Conservation (phyloP, 2,329 filamentous ascomycete genomes). For the Aureobasidium sp. region DNA sequence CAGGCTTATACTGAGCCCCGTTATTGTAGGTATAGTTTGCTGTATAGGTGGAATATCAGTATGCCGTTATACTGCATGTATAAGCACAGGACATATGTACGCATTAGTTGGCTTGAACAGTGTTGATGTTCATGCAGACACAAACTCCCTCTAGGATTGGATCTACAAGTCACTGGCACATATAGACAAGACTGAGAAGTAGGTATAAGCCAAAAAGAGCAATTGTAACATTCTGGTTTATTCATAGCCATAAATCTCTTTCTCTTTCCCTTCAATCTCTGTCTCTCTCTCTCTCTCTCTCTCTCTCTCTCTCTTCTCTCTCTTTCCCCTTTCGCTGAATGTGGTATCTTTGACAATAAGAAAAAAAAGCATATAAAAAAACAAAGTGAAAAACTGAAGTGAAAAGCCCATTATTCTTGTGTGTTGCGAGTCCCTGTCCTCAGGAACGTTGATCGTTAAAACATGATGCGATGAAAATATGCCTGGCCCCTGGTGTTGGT, state of each 20-base stretch:
- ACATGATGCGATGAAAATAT: conserved; percentile 1
- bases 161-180: neutral
- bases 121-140: neutral
- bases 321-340: neutral
- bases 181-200: neutral
- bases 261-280: neutral
- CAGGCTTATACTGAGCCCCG: neutral
- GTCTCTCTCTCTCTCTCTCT: neutral
- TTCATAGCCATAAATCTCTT: conserved; percentile 11
- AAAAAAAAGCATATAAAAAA: conserved; percentile 1
- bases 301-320: neutral
- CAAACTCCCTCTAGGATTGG: too few relatives aligned
- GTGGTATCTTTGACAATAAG: conserved; percentile 10
- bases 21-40: too few relatives aligned
- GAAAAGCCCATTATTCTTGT: neutral
- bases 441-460: neutral
- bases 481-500: neutral
- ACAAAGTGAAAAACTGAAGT: neutral
- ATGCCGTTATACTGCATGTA: neutral
- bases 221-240: neutral
- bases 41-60: neutral
- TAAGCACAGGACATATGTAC: neutral
- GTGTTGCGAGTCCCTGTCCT: neutral
- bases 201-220: neutral
- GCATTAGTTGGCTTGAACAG: neutral